Base-by-base conservation (phyloP, 2,329 filamentous ascomycete species). In the Chaetomiaceae sp. region DNA sequence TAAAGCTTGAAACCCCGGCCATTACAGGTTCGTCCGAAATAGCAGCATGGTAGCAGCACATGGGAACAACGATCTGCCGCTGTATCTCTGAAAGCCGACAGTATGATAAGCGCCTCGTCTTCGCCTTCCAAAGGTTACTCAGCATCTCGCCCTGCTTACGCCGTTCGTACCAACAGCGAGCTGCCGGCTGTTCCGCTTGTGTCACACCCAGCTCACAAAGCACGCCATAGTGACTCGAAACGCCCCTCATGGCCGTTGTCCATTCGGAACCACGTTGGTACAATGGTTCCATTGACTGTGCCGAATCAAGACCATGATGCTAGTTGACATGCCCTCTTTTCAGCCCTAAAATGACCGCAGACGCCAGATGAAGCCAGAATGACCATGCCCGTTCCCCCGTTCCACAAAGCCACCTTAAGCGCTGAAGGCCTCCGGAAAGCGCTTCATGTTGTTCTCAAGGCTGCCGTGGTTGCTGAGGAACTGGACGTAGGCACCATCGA, bases 401-500 rank as follows among this genome's bases (percentile, higher is more conserved):
- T 6, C 43, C 42, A 59, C 63, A 71, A 79, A 68, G 71, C 75
- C 68, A 45, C 24, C 32, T 50, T 75, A 71, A 38, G 65, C 63
- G 55, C 73, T 72, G 76, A 94, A 98, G 68, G 93, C 93, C 56
- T 86, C 85, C 63, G 93, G 93, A 88, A 96, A 98, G 64, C 88
- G 82, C 74, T 82, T 83, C 68, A 98, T 83, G 84, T 98, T 98
- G 62, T 86, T 62, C 69, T 77, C 80, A 60, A 98, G 76, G 64
- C 75, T 78, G 65, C 93, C 93, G 76, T 95, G 84, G 81, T 94
- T 95, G 76, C 81, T 80, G 65, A 97, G 83, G 86, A 98, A 98
- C 81, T 98, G 89, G 63, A 98, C 93, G 77, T 98, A 98, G 65
- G 93, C 93, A 83, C 93, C 93, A 65, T 98, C 93, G 63, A 94